Evolutionary conservation across 345 rosid genomes (phyloP).

Genomic region (Angophora floribunda): DNA sequence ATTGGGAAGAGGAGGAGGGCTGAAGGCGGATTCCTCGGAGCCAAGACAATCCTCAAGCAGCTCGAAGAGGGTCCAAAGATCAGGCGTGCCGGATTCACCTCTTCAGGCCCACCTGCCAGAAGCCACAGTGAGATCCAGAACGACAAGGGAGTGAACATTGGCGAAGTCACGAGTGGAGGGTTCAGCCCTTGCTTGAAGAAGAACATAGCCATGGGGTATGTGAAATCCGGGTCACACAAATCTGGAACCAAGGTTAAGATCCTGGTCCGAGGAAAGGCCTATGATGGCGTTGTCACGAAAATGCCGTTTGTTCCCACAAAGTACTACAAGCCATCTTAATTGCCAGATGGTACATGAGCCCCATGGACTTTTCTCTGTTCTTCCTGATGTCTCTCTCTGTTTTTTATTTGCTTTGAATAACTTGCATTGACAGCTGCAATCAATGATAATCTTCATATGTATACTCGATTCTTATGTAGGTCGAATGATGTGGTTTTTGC

Average conservation of each 20-base stretch:
- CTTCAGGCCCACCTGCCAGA: conserved; percentile 88
- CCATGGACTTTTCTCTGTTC: background rate
- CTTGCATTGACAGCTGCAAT: background rate
- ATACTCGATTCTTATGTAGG: background rate
- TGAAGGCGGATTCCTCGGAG: conserved; percentile 95
- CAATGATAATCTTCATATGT: background rate
- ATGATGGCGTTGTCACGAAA: conserved; percentile 56
- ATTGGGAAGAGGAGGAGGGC: conserved; percentile 93
- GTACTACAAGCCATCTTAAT: conserved; percentile 57
- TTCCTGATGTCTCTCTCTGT: background rate
- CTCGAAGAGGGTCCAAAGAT: conserved; percentile 76
- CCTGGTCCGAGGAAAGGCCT: conserved; percentile 72
- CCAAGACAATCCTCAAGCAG: conserved; percentile 81
- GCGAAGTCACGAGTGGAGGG: conserved; percentile 96
- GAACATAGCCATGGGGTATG: conserved; percentile 97
- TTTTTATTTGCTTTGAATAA: background rate
- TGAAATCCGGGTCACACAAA: conserved; percentile 89
- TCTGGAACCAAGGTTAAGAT: conserved; percentile 73
- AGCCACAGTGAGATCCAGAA: conserved; percentile 92
- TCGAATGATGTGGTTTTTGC: background rate
- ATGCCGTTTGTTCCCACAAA: conserved; percentile 17
- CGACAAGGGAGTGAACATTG: conserved; percentile 61
- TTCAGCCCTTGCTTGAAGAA: conserved; percentile 96
- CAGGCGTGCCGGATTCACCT: conserved; percentile 80
- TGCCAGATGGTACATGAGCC: background rate